Evolutionary conservation across 2,329 filamentous ascomycete genomes (phyloP).

Genomic region (Colletotrichum musae): DNA sequence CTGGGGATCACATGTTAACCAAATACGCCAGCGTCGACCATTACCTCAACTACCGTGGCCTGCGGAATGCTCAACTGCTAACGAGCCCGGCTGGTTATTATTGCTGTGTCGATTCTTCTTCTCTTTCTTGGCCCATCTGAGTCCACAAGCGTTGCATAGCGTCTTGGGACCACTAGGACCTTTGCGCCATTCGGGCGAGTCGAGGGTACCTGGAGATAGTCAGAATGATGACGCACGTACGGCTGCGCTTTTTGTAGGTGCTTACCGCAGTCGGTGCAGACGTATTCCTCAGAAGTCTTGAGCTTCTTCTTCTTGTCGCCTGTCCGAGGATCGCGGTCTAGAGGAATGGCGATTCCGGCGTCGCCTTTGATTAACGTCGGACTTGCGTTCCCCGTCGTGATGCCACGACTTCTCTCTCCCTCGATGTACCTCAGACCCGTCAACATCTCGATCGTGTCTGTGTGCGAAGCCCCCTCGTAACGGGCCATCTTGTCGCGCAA

Average conservation of each 20-base stretch:
- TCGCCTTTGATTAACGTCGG: slow-evolving; percentile 88
- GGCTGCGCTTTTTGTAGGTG: slow-evolving; percentile 38
- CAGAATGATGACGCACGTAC: neutral
- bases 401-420: slow-evolving; percentile 88
- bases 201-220: slow-evolving; percentile 75
- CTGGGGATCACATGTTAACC: slow-evolving; percentile 5
- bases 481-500: slow-evolving; percentile 88
- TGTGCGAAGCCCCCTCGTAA: slow-evolving; percentile 82
- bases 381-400: slow-evolving; percentile 87
- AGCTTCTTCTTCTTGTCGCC: slow-evolving; percentile 91
- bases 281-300: slow-evolving; percentile 89
- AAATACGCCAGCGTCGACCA: slow-evolving; percentile 25
- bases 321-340: slow-evolving; percentile 80
- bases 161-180: slow-evolving; percentile 94
- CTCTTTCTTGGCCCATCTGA: slow-evolving; percentile 84
- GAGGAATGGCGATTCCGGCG: slow-evolving; percentile 85
- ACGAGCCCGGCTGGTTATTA: slow-evolving; percentile 23
- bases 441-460: slow-evolving; percentile 92
- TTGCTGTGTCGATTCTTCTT: slow-evolving; percentile 72
- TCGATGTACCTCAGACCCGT: slow-evolving; percentile 91
- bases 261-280: slow-evolving; percentile 92
- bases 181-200: slow-evolving; percentile 96
- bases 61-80: slow-evolving; percentile 33
- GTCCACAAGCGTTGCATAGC: slow-evolving; percentile 93
- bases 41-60: slow-evolving; percentile 23